Conservation (phyloP, 345 rosid species). For the Iberis pinnata region DNA sequence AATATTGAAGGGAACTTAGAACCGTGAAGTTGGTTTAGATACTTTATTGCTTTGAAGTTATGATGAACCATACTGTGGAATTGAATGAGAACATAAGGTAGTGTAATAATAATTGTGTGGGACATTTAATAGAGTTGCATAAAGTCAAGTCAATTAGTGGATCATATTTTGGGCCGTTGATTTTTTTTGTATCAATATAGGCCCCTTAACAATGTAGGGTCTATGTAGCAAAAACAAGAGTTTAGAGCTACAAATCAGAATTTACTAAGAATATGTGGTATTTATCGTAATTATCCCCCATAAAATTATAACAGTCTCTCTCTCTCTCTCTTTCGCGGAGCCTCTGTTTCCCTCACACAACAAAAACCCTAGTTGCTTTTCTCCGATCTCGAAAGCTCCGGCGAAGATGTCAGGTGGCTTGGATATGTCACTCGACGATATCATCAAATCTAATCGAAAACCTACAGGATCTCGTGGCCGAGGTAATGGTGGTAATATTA, state of each 20-base stretch:
- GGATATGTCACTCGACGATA: constrained; percentile 63
- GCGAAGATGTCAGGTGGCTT: constrained; percentile 49
- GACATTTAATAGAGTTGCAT: no score
- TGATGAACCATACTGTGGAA: no score
- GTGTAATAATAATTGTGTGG: no score
- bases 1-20: no score
- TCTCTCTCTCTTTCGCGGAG: not conserved
- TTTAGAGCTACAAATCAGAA: not conserved
- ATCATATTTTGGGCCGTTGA: not conserved
- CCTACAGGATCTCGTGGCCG: constrained; percentile 38
- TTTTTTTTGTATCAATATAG: not conserved
- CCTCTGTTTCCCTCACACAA: no score
- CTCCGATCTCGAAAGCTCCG: constrained; percentile 12
- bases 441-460: constrained; percentile 52
- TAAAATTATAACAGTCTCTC: not conserved
- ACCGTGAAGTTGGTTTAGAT: no score
- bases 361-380: constrained; percentile 19
- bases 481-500: constrained; percentile 24
- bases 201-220: not conserved
- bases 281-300: not conserved
- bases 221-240: not conserved
- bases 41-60: no score
- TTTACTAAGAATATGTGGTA: not conserved
- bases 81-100: no score
- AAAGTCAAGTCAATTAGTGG: no score